Base-by-base conservation (phyloP, 202 grass and related monocot species). In the Carex arenaria region DNA sequence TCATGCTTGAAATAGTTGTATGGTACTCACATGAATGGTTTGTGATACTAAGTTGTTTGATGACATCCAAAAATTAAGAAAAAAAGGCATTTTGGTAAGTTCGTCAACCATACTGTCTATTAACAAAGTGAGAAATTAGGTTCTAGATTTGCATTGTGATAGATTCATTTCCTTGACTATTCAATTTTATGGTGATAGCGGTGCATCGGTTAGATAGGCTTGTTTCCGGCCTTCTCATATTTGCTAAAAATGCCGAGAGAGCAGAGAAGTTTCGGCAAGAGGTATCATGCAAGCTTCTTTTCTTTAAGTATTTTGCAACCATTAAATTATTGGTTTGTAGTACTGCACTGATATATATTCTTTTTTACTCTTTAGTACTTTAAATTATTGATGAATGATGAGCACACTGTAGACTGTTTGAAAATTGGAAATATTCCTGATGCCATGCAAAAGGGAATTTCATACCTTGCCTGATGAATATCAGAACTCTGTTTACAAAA, bases 201-300 rank as follows among this genome's bases (percentile, higher is more conserved):
- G 88, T 93, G 78, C 95, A 98, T 89, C 87, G 91, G 43, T 80
- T 95, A 93, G 95, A 98, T 68, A 87, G 91, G 45, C 85, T 98
- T 87, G 95, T 98, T 92, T 98, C 93, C 79, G 95, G 95, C 72
- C 95, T 98, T 83, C 92, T 98, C 79, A 98, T 98, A 83, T 98
- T 98, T 81, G 93, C 95, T 67, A 98, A 95, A 93, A 93, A 78
- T 80, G 93, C 86, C 32, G 72, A 92, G 2, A 91, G 83, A 89
- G 95, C 93, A 86, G 95, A 98, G 73, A 73, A 61, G 72, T 95
- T 98, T 83, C 93, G 95, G 84, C 93, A 92, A 82, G 89, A 98
- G 93, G 95, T 98, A 77, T 13, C 52, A 73, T 85, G 40, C 61
- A 59, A 19, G 61, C 79, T 84, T 49, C 13, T 51, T 30, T 85